phyloP scores from a whole-genome alignment of 768 basidiomycete species.

The Trametes meyenii region DNA sequence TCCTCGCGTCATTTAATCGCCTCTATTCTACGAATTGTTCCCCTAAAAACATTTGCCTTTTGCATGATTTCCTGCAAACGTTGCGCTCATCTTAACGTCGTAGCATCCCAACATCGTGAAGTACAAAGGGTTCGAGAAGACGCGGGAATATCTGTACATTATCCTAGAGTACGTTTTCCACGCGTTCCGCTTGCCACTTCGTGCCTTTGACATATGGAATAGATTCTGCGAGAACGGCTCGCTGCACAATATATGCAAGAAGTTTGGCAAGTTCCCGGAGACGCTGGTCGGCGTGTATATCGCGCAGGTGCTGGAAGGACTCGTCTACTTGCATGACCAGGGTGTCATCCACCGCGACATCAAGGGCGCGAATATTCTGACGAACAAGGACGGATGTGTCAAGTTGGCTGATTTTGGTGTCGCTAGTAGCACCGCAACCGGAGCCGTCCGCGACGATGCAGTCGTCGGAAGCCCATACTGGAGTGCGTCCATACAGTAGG shows the following conservation, averaged over 20 bases:
- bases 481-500: slow-evolving; percentile 62
- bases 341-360: slow-evolving; percentile 99
- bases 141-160: slow-evolving; percentile 92
- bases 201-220: neutral
- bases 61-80: neutral
- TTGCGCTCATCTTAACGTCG: neutral
- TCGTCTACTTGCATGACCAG: slow-evolving; percentile 97
- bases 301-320: slow-evolving; percentile 92
- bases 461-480: slow-evolving; percentile 99
- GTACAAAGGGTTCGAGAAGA: slow-evolving; percentile 98
- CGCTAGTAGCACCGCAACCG: slow-evolving; percentile 75
- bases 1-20: neutral
- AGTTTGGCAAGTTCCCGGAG: slow-evolving; percentile 98
- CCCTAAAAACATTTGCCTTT: neutral
- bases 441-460: slow-evolving; percentile 79
- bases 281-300: slow-evolving; percentile 96
- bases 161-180: slow-evolving; percentile 76
- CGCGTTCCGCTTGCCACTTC: neutral
- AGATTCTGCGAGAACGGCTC: slow-evolving; percentile 99
- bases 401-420: slow-evolving; percentile 99
- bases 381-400: slow-evolving; percentile 97
- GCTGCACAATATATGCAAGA: slow-evolving; percentile 91
- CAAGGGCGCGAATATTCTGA: slow-evolving; percentile 98
- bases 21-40: too few relatives aligned
- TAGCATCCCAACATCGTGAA: slow-evolving; percentile 98